Conservation (phyloP, 2,329 filamentous ascomycete species). For the Claviceps humidiphila region DNA sequence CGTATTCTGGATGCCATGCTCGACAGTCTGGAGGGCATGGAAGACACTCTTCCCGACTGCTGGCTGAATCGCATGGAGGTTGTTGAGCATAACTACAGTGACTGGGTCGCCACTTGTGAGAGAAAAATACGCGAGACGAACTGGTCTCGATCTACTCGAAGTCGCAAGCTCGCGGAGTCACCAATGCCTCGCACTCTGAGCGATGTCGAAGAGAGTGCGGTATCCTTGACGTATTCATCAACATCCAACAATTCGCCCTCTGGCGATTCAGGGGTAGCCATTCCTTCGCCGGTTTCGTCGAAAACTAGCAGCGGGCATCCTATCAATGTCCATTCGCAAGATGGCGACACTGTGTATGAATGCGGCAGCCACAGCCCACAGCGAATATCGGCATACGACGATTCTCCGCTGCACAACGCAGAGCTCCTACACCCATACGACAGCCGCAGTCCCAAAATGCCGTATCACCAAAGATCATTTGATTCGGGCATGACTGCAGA, state of each 20-base stretch:
- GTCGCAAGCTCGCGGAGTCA: not conserved
- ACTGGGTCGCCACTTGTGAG: slow-evolving; percentile 72
- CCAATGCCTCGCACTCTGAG: not conserved
- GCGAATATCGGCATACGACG: not conserved
- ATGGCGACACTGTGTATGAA: not conserved
- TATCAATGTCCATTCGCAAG: too few relatives aligned
- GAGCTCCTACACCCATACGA: not conserved
- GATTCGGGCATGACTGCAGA: slow-evolving; percentile 1
- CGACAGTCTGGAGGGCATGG: slow-evolving; percentile 69
- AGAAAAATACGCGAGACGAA: slow-evolving; percentile 58
- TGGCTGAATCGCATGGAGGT: slow-evolving; percentile 83
- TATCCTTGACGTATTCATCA: not conserved
- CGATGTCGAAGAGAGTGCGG: not conserved
- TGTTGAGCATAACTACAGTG: slow-evolving; percentile 62
- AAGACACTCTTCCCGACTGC: slow-evolving; percentile 69
- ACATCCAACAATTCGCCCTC: too few relatives aligned
- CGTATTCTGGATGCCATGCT: slow-evolving; percentile 71
- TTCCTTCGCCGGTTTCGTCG: too few relatives aligned
- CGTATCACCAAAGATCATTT: not conserved
- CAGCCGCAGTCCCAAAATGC: not conserved
- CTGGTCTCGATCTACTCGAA: slow-evolving; percentile 16
- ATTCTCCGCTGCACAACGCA: not conserved
- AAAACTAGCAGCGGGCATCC: too few relatives aligned
- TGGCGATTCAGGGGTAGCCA: too few relatives aligned
- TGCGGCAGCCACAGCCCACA: not conserved